Evolutionary conservation across 78 protist species (phyloP), one percentile per base, ranked within the genome.

Genomic region (Dictyostelium discoideum): DNA sequence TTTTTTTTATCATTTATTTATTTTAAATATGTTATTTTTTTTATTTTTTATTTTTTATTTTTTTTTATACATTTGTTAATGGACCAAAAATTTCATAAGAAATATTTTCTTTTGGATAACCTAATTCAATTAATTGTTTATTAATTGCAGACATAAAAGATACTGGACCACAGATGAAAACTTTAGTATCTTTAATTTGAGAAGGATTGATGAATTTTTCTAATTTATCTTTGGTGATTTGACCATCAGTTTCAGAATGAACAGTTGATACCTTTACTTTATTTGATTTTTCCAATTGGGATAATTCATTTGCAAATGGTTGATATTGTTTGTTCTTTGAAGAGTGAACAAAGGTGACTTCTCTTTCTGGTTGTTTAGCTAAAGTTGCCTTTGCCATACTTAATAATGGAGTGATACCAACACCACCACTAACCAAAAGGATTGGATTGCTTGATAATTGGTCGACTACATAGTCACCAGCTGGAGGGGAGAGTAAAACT

Each of bases 31-130:
- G 0, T 76, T 32, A 18, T 44, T 44, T 44, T 8, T 44, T 9
- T 44, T 78, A 78, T 42, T n/a, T n/a, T 24, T 26, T 20, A 37
- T 22, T 20, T 84, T 24, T 20, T 57, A 22, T 8, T 29, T n/a
- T 37, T 0, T 37, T 42, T 84, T 63, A 39, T 6, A 84, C 16
- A 32, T 14, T 13, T 32, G 77, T 39, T 16, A 84, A 39, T 87
- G 93, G 93, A 79, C 93, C 93, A 87, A 87, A 87, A 32, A 87
- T 57, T 87, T 87, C 93, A 42, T 87, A 87, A 29, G 81, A 77
- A 24, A 87, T 57, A 48, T 79, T 87, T 20, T 81, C 84, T 8
- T 16, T 26, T 57, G 85, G n/a, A 18, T n/a, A 42, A 87, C 86
- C 86, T 24, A 73, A 78, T 10, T n/a, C 57, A 14, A 9, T n/a